Conservation (phyloP, 192 early-diverging fungal genomes). For the Paraglomus brasilianum region DNA sequence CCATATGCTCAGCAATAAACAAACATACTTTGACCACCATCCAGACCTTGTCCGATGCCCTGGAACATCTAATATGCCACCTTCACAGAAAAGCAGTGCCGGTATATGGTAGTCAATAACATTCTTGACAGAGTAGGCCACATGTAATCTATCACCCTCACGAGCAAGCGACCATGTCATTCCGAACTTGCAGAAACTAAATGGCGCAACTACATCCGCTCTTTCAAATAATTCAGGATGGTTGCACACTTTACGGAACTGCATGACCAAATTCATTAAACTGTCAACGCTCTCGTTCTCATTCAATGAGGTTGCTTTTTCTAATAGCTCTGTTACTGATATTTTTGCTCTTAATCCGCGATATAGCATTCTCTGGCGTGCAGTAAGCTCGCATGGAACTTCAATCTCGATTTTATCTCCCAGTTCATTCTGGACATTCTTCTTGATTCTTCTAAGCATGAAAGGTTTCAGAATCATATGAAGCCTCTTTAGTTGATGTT, state of each 20-base stretch:
- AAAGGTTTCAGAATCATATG: constrained; percentile 96
- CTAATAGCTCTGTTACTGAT: constrained; percentile 72
- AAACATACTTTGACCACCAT: constrained; percentile 41
- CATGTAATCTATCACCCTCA: constrained; percentile 57
- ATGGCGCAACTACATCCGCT: constrained; percentile 75
- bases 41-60: constrained; percentile 46
- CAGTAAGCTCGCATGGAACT: constrained; percentile 75
- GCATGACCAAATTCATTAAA: constrained; percentile 94
- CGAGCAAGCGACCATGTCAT: constrained; percentile 59
- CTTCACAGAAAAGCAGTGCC: constrained; percentile 65
- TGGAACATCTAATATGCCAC: constrained; percentile 49
- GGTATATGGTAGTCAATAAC: constrained; percentile 65
- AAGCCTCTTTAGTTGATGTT: constrained; percentile 79
- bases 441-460: constrained; percentile 89
- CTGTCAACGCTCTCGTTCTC: constrained; percentile 75
- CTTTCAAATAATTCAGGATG: constrained; percentile 88
- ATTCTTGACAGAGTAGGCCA: constrained; percentile 62
- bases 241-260: constrained; percentile 88
- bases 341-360: constrained; percentile 75
- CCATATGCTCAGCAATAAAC: constrained; percentile 60
- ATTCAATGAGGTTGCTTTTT: constrained; percentile 60
- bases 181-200: constrained; percentile 59
- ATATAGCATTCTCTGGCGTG: constrained; percentile 71
- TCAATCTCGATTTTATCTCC: constrained; percentile 90
- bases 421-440: constrained; percentile 86